These are phyloP conservation scores for Pythium angustatum DNA, from an alignment of 352 stramenopile species.

Conservation along the genomic window DNA sequence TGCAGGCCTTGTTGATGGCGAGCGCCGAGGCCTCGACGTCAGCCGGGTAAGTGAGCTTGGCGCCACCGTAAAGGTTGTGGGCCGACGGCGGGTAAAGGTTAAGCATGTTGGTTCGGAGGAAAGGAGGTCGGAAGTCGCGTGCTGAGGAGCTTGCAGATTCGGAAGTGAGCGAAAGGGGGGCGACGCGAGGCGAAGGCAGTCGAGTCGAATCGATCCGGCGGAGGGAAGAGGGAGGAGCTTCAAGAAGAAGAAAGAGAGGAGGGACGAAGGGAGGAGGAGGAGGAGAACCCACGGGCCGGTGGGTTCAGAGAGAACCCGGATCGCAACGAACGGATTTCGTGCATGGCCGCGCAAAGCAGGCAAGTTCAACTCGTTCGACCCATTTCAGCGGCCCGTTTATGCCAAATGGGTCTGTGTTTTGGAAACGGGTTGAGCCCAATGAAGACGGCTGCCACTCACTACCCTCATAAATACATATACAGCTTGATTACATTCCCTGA, in stretches of 20 bases:
- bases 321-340: background rate
- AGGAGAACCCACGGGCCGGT: constrained; percentile 15
- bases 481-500: constrained; percentile 5
- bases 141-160: constrained; percentile 29
- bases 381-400: constrained; percentile 4
- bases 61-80: constrained; percentile 60
- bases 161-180: constrained; percentile 25
- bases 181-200: background rate
- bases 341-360: background rate
- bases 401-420: constrained; percentile 19
- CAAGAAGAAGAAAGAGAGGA: constrained; percentile 11
- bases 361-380: background rate
- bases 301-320: constrained; percentile 19
- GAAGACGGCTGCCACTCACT: background rate
- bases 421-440: constrained; percentile 12
- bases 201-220: background rate
- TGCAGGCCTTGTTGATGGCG: constrained; percentile 64
- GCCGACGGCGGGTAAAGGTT: constrained; percentile 77
- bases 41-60: constrained; percentile 39
- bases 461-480: background rate
- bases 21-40: constrained; percentile 55
- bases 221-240: constrained; percentile 9
- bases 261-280: background rate
- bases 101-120: constrained; percentile 44
- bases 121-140: constrained; percentile 3